Conservation (phyloP, 2,329 filamentous ascomycete species). For the Trichophaea hybrida region DNA sequence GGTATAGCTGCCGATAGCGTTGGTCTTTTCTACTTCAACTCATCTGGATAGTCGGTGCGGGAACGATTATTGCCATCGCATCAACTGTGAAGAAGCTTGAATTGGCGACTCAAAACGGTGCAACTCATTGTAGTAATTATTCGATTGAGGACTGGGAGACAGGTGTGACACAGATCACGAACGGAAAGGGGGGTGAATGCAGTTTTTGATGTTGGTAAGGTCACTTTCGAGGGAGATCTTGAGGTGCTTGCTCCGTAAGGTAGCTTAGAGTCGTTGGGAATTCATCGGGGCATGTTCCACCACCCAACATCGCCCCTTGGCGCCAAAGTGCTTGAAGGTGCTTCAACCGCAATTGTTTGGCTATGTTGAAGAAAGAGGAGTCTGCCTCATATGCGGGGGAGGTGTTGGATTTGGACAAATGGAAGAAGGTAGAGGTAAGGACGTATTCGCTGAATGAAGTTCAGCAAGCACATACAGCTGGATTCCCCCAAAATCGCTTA, state of each 20-base stretch:
- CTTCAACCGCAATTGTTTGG: constrained; percentile 58
- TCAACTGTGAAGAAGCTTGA: constrained; percentile 57
- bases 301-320: constrained; percentile 47
- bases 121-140: constrained; percentile 59
- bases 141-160: constrained; percentile 43
- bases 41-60: constrained; percentile 53
- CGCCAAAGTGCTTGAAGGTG: constrained; percentile 62
- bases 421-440: constrained; percentile 54
- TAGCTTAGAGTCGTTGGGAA: constrained; percentile 31
- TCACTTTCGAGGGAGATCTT: constrained; percentile 66
- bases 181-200: constrained; percentile 55
- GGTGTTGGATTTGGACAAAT: constrained; percentile 56
- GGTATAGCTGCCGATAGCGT: constrained; percentile 71
- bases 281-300: constrained; percentile 52
- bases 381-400: constrained; percentile 55
- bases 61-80: constrained; percentile 62
- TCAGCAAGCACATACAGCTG: constrained; percentile 49
- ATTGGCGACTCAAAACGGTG: constrained; percentile 55
- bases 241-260: constrained; percentile 65
- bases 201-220: constrained; percentile 75
- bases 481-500: constrained; percentile 11
- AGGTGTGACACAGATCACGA: constrained; percentile 54
- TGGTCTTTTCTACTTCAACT: constrained; percentile 60
- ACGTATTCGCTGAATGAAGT: constrained; percentile 63
- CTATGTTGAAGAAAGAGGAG: constrained; percentile 54